These are phyloP conservation scores for Sclerospora graminicola DNA, from an alignment of 352 stramenopile species.

Conservation along the genomic window DNA sequence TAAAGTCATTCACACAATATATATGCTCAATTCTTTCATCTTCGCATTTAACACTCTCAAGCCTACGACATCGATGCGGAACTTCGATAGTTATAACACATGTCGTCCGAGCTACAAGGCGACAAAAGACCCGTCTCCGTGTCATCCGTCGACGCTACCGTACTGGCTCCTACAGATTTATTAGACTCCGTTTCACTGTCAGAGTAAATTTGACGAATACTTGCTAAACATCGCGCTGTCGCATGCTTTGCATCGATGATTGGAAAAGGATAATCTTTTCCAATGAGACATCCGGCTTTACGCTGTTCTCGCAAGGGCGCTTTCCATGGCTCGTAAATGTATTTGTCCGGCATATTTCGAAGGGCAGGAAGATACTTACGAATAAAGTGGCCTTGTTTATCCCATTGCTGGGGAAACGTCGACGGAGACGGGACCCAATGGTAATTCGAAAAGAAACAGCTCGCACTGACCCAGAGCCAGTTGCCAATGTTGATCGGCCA, in stretches of 20 bases:
- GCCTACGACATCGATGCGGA: neutral
- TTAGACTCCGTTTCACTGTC: conserved; percentile 13
- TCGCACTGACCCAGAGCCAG: conserved; percentile 94
- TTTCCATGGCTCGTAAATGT: conserved; percentile 97
- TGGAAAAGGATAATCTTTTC: conserved; percentile 91
- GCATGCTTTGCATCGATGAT: conserved; percentile 90
- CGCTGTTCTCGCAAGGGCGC: conserved; percentile 84
- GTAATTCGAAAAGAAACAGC: conserved; percentile 94
- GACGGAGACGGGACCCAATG: conserved; percentile 90
- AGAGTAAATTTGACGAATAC: conserved; percentile 62
- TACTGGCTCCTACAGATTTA: conserved; percentile 3
- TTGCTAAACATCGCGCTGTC: conserved; percentile 74
- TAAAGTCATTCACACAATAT: too few relatives aligned
- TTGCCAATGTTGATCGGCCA: conserved; percentile 96
- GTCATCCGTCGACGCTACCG: conserved; percentile 3
- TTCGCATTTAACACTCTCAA: neutral
- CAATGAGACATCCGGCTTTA: conserved; percentile 78
- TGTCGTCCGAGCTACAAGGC: conserved; percentile 16
- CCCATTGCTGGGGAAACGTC: conserved; percentile 90
- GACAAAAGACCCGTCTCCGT: neutral
- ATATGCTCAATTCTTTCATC: too few relatives aligned
- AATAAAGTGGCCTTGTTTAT: conserved; percentile 86
- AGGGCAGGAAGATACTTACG: conserved; percentile 88
- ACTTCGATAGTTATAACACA: conserved; percentile 22
- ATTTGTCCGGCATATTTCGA: conserved; percentile 87